These are phyloP conservation scores for Lactarius psammicola DNA, from an alignment of 768 basidiomycete species.

Conservation along the genomic window DNA sequence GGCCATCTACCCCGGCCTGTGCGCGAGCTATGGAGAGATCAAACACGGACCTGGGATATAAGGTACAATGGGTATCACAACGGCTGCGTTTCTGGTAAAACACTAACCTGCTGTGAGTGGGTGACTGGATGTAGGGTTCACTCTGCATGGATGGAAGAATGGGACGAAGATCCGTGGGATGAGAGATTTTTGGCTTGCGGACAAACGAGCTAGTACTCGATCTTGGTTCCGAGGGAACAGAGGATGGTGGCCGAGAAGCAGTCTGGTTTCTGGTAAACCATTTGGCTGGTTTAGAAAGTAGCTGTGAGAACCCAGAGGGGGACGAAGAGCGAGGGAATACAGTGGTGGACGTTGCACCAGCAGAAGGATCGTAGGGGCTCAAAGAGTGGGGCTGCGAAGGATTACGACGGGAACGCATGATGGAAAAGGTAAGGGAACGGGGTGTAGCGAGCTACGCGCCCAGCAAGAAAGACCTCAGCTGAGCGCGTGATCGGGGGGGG, in stretches of 20 bases:
- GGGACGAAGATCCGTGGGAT: slow-evolving; percentile 79
- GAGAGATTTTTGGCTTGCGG: slow-evolving; percentile 78
- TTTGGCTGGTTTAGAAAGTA: slow-evolving; percentile 65
- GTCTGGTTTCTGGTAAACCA: slow-evolving; percentile 50
- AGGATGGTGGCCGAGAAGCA: slow-evolving; percentile 41
- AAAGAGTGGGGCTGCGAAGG: slow-evolving; percentile 22
- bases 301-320: slow-evolving; percentile 63
- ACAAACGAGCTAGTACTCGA: slow-evolving; percentile 40
- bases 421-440: not conserved
- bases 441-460: not conserved
- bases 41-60: slow-evolving; percentile 54
- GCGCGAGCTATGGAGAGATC: slow-evolving; percentile 53
- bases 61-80: slow-evolving; percentile 14
- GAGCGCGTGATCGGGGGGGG: slow-evolving; percentile 4
- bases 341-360: slow-evolving; percentile 19
- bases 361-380: slow-evolving; percentile 28
- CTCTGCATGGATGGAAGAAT: slow-evolving; percentile 49
- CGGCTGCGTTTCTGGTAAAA: not conserved
- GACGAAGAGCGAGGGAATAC: slow-evolving; percentile 55
- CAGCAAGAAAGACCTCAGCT: not conserved
- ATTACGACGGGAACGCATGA: slow-evolving; percentile 28
- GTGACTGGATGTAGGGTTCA: slow-evolving; percentile 45
- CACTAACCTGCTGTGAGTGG: slow-evolving; percentile 49
- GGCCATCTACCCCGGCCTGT: slow-evolving; percentile 44
- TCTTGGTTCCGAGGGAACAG: slow-evolving; percentile 44